These are phyloP conservation scores for Arthrobotrys musiformis DNA, from an alignment of 2,329 filamentous ascomycete species.

Conservation along the genomic window DNA sequence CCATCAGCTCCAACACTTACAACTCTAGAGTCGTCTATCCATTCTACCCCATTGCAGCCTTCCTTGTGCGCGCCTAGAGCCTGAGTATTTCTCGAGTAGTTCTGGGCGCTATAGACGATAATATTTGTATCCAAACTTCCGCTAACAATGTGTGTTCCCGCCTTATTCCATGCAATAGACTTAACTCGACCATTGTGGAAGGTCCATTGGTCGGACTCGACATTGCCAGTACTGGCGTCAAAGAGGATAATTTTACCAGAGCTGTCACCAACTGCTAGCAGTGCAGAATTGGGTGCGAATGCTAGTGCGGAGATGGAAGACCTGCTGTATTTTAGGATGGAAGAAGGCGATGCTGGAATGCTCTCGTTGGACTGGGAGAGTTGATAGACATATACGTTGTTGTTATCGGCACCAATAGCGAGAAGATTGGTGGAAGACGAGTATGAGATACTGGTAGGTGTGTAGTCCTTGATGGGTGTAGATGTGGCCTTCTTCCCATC, in stretches of 20 bases:
- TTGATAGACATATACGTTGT: constrained; percentile 79
- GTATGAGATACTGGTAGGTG: constrained; percentile 71
- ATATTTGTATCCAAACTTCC: constrained; percentile 91
- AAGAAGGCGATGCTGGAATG: constrained; percentile 66
- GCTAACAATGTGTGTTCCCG: constrained; percentile 81
- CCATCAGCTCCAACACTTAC: constrained; percentile 87
- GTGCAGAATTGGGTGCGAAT: constrained; percentile 80
- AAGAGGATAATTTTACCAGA: constrained; percentile 90
- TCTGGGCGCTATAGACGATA: constrained; percentile 86
- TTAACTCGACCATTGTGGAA: constrained; percentile 77
- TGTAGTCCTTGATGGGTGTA: constrained; percentile 71
- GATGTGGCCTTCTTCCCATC: constrained; percentile 71
- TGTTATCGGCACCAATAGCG: constrained; percentile 80
- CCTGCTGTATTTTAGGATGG: constrained; percentile 76
- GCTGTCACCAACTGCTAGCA: constrained; percentile 83
- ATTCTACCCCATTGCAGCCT: constrained; percentile 86
- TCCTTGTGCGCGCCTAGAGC: constrained; percentile 93
- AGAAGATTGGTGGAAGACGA: constrained; percentile 65
- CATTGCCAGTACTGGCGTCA: constrained; percentile 72
- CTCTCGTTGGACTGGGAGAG: constrained; percentile 68
- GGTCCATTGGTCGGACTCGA: constrained; percentile 83
- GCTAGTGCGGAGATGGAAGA: constrained; percentile 77
- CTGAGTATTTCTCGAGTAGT: constrained; percentile 86
- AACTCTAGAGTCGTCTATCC: constrained; percentile 76
- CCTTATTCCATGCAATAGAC: constrained; percentile 79